Percentiles rank a stretch among this genome's conserved stretches.
Conservation (phyloP, 768 basidiomycete genomes). For the Boletus rufocinnamomeus region DNA sequence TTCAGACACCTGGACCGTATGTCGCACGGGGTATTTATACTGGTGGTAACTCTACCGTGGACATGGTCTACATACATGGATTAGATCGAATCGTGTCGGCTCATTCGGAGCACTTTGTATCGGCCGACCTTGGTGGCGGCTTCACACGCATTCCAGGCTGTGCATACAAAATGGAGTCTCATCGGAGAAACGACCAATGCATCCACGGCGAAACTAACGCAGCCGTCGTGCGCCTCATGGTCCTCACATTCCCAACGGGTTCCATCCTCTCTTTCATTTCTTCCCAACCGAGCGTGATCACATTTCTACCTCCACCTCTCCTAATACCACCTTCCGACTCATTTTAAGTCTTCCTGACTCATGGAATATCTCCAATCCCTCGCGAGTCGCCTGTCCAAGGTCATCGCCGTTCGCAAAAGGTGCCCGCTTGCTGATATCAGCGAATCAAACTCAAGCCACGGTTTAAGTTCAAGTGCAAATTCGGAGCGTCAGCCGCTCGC, state of each 20-base stretch:
- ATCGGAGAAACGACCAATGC: constrained; percentile 16
- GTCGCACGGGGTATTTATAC: constrained; percentile 2
- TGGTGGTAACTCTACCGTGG: background rate
- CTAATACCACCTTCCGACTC: background rate
- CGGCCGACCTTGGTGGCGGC: constrained; percentile 16
- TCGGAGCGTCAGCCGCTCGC: constrained; percentile 6
- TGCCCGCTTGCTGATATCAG: constrained; percentile 11
- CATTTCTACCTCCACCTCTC: background rate
- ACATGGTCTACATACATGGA: background rate
- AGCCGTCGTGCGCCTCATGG: constrained; percentile 18
- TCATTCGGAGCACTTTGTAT: constrained; percentile 7
- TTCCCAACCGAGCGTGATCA: background rate
- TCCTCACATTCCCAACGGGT: constrained; percentile 2
- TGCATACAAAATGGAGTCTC: too few species aligned
- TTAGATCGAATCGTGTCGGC: too few species aligned
- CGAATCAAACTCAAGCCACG: constrained; percentile 18
- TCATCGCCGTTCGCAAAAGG: constrained; percentile 24
- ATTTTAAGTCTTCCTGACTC: background rate
- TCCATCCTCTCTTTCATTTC: background rate
- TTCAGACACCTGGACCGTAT: constrained; percentile 5
- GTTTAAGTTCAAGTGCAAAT: constrained; percentile 11
- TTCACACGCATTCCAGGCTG: constrained; percentile 9
- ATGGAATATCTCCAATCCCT: constrained; percentile 30
- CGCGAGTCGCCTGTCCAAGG: constrained; percentile 20
- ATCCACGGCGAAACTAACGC: constrained; percentile 27